These are phyloP conservation scores for Colletotrichum sp. DNA, from an alignment of 2,329 filamentous ascomycete species.

Conservation along the genomic window DNA sequence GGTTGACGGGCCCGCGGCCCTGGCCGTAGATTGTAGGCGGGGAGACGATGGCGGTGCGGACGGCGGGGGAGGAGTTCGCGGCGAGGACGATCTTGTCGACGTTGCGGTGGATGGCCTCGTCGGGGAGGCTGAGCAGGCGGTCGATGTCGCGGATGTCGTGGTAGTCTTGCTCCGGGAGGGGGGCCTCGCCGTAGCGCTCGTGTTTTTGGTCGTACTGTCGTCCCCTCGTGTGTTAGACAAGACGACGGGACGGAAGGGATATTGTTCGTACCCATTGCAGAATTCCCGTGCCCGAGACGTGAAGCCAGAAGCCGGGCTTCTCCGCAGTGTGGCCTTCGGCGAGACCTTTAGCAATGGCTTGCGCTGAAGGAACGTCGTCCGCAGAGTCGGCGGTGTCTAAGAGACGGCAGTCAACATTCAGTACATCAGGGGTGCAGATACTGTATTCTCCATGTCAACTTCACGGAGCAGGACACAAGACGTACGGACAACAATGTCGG, in stretches of 20 bases:
- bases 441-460: neutral
- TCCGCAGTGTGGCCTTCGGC: conserved; percentile 44
- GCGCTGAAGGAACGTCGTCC: conserved; percentile 46
- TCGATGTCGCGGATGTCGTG: conserved; percentile 64
- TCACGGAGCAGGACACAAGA: conserved; percentile 11
- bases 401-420: neutral
- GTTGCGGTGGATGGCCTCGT: conserved; percentile 64
- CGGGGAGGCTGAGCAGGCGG: conserved; percentile 60
- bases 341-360: conserved; percentile 51
- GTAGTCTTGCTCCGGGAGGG: conserved; percentile 52
- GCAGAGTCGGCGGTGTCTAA: conserved; percentile 54
- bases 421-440: neutral
- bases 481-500: conserved; percentile 56
- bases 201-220: conserved; percentile 42
- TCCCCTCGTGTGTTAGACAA: neutral
- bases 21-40: conserved; percentile 58
- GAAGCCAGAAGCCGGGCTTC: conserved; percentile 54
- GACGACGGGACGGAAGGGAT: no score
- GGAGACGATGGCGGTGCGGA: conserved; percentile 50
- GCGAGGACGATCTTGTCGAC: conserved; percentile 71
- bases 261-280: conserved; percentile 38
- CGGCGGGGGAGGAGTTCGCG: conserved; percentile 35
- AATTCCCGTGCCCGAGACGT: conserved; percentile 55
- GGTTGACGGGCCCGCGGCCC: conserved; percentile 54
- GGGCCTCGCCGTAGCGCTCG: conserved; percentile 47